These are phyloP conservation scores for Hymenochaete sp. DNA, from an alignment of 1,284 basidiomycete genomes.

Conservation along the genomic window DNA sequence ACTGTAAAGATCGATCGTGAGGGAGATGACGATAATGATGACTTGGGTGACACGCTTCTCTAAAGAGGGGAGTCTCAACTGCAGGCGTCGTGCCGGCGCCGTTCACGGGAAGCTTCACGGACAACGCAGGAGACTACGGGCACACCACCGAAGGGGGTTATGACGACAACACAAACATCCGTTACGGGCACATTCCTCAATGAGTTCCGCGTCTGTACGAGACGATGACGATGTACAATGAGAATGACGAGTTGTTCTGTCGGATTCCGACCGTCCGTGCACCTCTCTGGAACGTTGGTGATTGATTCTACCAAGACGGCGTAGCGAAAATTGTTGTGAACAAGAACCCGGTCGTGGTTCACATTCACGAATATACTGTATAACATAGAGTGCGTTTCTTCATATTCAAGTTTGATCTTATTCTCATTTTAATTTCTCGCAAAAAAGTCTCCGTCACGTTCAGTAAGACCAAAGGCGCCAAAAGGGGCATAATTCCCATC, in stretches of 20 bases:
- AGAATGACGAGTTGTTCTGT: slow-evolving; percentile 70
- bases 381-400: slow-evolving; percentile 60
- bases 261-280: slow-evolving; percentile 78
- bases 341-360: slow-evolving; percentile 78
- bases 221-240: slow-evolving; percentile 83
- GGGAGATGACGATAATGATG: slow-evolving; percentile 33
- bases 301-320: slow-evolving; percentile 77
- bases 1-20: too few relatives aligned
- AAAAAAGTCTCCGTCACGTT: slow-evolving; percentile 83
- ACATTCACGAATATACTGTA: slow-evolving; percentile 97
- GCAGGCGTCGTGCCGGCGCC: slow-evolving; percentile 24
- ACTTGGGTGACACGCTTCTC: slow-evolving; percentile 57
- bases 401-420: not conserved
- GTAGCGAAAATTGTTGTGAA: slow-evolving; percentile 91
- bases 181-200: slow-evolving; percentile 82
- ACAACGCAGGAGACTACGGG: slow-evolving; percentile 17
- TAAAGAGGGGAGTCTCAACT: slow-evolving; percentile 38
- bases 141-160: too few relatives aligned
- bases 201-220: slow-evolving; percentile 81
- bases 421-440: slow-evolving; percentile 16
- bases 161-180: slow-evolving; percentile 49
- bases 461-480: slow-evolving; percentile 71
- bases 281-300: slow-evolving; percentile 83
- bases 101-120: slow-evolving; percentile 36
- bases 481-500: slow-evolving; percentile 76